phyloP scores from a whole-genome alignment of 2,329 filamentous ascomycete species.

The Aspergillus udagawae region DNA sequence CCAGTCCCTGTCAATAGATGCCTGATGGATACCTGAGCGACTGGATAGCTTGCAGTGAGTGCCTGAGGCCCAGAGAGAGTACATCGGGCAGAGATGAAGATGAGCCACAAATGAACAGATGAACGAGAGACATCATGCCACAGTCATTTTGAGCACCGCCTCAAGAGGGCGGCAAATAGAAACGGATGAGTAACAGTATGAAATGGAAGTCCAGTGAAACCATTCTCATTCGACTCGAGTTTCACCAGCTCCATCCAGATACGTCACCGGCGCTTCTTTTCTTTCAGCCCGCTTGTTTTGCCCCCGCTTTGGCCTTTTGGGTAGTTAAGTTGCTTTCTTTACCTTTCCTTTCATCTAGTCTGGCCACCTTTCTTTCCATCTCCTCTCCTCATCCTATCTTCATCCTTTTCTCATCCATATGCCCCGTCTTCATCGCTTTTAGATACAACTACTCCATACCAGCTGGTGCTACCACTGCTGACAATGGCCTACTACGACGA shows the following conservation, averaged over 20 bases:
- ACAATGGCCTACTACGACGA: constrained; percentile 38
- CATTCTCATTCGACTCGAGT: neutral
- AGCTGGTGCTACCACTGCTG: neutral
- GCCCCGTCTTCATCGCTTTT: neutral
- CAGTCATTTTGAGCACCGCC: neutral
- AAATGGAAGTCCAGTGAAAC: neutral
- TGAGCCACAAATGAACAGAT: too few relatives aligned
- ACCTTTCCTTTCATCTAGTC: constrained; percentile 1
- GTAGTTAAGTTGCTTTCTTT: neutral
- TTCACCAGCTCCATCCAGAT: neutral
- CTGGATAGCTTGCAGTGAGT: neutral
- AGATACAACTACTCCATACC: neutral
- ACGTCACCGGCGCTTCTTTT: neutral
- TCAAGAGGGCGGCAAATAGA: neutral
- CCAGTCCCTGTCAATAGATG: neutral
- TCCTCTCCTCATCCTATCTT: neutral
- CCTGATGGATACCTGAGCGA: neutral
- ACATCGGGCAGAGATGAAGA: neutral
- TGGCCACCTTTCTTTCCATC: constrained; percentile 6
- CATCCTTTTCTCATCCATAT: constrained; percentile 2
- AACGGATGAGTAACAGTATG: too few relatives aligned
- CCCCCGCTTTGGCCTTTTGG: neutral
- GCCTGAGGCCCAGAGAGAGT: neutral
- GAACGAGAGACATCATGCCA: neutral
- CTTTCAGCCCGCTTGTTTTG: neutral